These are phyloP conservation scores for Alternaria consortialis DNA, from an alignment of 2,329 filamentous ascomycete species.

Conservation along the genomic window DNA sequence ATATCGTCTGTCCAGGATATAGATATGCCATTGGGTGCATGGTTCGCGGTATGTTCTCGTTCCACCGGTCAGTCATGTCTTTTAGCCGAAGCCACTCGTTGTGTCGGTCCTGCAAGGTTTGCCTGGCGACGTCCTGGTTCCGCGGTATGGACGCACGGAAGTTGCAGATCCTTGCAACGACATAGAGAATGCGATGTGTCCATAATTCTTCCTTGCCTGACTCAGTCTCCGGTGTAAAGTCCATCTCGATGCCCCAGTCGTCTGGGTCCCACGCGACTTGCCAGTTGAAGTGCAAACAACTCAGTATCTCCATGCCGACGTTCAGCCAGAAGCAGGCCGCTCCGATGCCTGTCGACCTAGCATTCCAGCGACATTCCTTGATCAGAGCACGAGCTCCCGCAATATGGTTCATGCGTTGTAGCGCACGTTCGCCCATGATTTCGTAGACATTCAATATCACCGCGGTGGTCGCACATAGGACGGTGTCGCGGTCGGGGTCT, in stretches of 20 bases:
- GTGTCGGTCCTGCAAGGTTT: slow-evolving; percentile 70
- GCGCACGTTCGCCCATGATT: slow-evolving; percentile 83
- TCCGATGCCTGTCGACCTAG: slow-evolving; percentile 78
- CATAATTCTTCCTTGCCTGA: slow-evolving; percentile 79
- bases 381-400: slow-evolving; percentile 85
- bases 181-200: slow-evolving; percentile 89
- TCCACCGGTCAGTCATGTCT: slow-evolving; percentile 84
- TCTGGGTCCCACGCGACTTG: slow-evolving; percentile 88
- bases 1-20: slow-evolving; percentile 70
- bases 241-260: slow-evolving; percentile 85
- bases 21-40: slow-evolving; percentile 89
- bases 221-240: slow-evolving; percentile 67
- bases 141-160: slow-evolving; percentile 76
- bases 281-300: slow-evolving; percentile 88
- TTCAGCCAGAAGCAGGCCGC: slow-evolving; percentile 95
- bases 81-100: slow-evolving; percentile 84
- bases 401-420: slow-evolving; percentile 88
- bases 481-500: slow-evolving; percentile 83
- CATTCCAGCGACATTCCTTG: slow-evolving; percentile 89
- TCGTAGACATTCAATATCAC: slow-evolving; percentile 93
- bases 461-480: slow-evolving; percentile 85
- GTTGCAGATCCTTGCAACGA: slow-evolving; percentile 86
- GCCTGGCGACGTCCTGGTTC: slow-evolving; percentile 66
- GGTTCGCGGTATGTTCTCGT: slow-evolving; percentile 76
- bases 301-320: slow-evolving; percentile 87